Evolutionary conservation across 805 yeast genomes (phyloP).

Genomic region (Lachancea mirantina): DNA sequence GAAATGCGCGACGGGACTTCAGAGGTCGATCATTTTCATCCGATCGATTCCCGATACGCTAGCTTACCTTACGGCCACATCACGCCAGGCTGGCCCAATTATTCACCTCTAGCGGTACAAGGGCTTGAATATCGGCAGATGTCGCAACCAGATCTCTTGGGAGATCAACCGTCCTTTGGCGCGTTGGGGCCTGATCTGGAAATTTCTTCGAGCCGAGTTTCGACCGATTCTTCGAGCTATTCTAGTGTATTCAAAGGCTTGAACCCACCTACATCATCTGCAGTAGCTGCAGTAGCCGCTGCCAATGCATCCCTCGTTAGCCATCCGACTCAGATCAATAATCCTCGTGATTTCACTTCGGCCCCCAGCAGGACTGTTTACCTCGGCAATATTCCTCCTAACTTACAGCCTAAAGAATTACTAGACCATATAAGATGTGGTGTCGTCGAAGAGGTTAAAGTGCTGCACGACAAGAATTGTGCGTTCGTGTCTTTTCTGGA

Average conservation of each 20-base stretch:
- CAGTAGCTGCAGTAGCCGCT: slow-evolving; percentile 15
- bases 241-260: slow-evolving; percentile 5
- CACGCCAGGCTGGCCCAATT: too few relatives aligned
- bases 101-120: too few relatives aligned
- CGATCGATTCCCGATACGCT: too few relatives aligned
- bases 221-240: slow-evolving; percentile 14
- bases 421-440: slow-evolving; percentile 90
- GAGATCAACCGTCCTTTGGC: slow-evolving; percentile 11
- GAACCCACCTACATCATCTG: slow-evolving; percentile 1
- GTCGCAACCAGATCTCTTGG: too few relatives aligned
- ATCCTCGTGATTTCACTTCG: slow-evolving; percentile 29
- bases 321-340: slow-evolving; percentile 15
- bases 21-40: too few relatives aligned
- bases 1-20: too few relatives aligned
- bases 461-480: slow-evolving; percentile 79
- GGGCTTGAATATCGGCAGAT: too few relatives aligned
- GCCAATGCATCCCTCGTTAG: slow-evolving; percentile 16
- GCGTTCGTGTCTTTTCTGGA: slow-evolving; percentile 88
- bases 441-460: slow-evolving; percentile 68
- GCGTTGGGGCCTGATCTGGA: slow-evolving; percentile 8
- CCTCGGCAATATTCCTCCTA: slow-evolving; percentile 81
- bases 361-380: slow-evolving; percentile 84
- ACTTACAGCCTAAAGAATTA: slow-evolving; percentile 70
- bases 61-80: too few relatives aligned
- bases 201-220: slow-evolving; percentile 12